phyloP scores from a whole-genome alignment of 2,329 filamentous ascomycete species.

The Diaporthe caulivora region DNA sequence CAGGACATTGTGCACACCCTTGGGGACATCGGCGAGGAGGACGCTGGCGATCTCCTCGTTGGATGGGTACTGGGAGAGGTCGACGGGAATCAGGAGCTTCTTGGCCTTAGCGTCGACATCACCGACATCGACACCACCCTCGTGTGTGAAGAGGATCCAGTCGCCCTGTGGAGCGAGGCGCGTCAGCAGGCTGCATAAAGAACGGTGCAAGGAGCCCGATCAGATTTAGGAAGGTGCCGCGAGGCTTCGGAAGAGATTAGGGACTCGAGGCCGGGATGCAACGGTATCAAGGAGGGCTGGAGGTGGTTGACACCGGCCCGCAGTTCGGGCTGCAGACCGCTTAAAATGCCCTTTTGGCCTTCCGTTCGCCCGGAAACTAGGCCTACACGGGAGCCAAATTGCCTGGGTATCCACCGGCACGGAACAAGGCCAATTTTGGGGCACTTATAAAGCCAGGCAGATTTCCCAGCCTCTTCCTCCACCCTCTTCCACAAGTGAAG shows the following conservation, averaged over 20 bases:
- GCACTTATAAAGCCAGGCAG: slow-evolving; percentile 26
- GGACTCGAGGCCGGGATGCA: slow-evolving; percentile 37
- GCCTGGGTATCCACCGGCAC: slow-evolving; percentile 36
- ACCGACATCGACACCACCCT: slow-evolving; percentile 99
- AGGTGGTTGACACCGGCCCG: slow-evolving; percentile 38
- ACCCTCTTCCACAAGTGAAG: background rate
- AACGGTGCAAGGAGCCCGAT: slow-evolving; percentile 41
- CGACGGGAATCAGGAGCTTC: slow-evolving; percentile 97
- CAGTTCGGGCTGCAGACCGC: slow-evolving; percentile 33
- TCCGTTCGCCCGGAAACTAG: slow-evolving; percentile 39
- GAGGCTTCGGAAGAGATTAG: slow-evolving; percentile 32
- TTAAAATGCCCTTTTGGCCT: slow-evolving; percentile 33
- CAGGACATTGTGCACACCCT: slow-evolving; percentile 96
- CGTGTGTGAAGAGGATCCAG: slow-evolving; percentile 99
- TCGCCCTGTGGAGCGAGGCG: slow-evolving; percentile 76
- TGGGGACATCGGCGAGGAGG: slow-evolving; percentile 92
- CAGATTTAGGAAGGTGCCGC: slow-evolving; percentile 41
- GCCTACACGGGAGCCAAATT: slow-evolving; percentile 33
- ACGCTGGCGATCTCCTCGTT: slow-evolving; percentile 91
- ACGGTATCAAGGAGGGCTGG: slow-evolving; percentile 29
- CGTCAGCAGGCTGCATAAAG: slow-evolving; percentile 34
- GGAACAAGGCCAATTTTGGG: slow-evolving; percentile 29
- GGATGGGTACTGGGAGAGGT: slow-evolving; percentile 93
- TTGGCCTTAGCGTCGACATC: slow-evolving; percentile 99
- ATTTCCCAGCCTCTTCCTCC: background rate